These are phyloP conservation scores for Panicum hallii DNA, from an alignment of 202 grass and related monocot species.

Conservation along the genomic window DNA sequence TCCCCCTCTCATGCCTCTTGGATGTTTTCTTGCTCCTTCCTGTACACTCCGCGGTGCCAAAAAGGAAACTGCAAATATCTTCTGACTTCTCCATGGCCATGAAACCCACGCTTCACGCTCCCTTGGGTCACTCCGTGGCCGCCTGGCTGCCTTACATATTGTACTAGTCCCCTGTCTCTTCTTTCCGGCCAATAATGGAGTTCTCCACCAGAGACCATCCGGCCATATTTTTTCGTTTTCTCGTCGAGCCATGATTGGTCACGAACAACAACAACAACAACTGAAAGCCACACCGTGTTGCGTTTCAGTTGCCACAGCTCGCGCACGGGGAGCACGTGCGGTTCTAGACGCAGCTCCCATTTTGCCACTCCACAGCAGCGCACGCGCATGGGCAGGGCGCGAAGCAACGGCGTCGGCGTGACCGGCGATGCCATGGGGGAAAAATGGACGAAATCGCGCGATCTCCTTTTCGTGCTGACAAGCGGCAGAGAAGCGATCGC, in stretches of 20 bases:
- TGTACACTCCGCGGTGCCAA: too few relatives aligned
- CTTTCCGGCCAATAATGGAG: slow-evolving; percentile 20
- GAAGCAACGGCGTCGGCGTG: neutral
- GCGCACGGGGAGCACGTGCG: neutral
- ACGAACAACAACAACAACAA: neutral
- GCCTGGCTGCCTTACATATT: neutral
- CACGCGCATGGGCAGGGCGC: neutral
- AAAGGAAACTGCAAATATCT: neutral
- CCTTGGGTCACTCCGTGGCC: neutral
- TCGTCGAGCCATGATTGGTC: neutral
- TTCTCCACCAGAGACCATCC: neutral
- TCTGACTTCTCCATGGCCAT: neutral
- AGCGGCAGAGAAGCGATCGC: neutral
- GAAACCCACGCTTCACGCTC: neutral
- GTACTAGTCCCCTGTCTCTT: neutral
- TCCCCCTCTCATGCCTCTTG: too few relatives aligned
- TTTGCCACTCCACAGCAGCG: neutral
- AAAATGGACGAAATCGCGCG: neutral
- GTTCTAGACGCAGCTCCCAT: neutral
- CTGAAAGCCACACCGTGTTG: neutral
- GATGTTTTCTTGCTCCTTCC: too few relatives aligned
- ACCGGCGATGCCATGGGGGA: neutral
- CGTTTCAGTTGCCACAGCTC: neutral
- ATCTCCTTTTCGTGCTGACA: neutral
- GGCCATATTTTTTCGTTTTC: neutral